Conservation (phyloP, 352 stramenopile species). For the Globisporangium nagaii region DNA sequence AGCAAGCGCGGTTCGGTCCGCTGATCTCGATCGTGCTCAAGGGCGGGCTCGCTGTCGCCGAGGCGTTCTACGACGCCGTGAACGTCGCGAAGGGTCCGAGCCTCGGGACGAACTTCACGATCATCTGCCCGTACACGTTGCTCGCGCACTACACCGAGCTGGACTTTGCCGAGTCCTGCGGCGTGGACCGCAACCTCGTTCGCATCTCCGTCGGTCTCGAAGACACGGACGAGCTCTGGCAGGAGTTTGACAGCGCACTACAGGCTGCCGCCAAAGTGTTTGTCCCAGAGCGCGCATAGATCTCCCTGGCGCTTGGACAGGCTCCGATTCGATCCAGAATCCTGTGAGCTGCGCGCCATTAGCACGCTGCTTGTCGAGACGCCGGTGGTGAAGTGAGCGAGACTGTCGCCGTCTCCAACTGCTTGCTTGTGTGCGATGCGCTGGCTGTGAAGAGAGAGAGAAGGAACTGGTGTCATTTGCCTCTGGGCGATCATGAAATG, state of each 20-base stretch:
- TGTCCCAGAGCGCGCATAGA: neutral
- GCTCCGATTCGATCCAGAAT: too few relatives aligned
- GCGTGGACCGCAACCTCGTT: constrained; percentile 88
- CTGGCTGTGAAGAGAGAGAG: neutral
- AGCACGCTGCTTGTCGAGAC: constrained; percentile 4
- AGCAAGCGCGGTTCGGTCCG: constrained; percentile 67
- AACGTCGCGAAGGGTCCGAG: constrained; percentile 82
- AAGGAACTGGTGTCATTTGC: too few relatives aligned
- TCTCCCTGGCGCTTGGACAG: too few relatives aligned
- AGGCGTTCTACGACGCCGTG: constrained; percentile 87
- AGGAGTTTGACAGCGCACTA: constrained; percentile 49
- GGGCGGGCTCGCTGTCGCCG: constrained; percentile 52
- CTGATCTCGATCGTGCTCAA: constrained; percentile 86
- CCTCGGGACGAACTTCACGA: constrained; percentile 93
- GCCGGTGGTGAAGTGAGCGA: neutral
- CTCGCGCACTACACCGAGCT: constrained; percentile 92
- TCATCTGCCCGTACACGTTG: constrained; percentile 90
- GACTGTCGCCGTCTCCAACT: neutral
- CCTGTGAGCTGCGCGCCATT: too few relatives aligned
- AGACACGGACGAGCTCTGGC: constrained; percentile 68
- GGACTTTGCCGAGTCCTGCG: constrained; percentile 87
- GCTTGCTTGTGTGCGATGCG: neutral
- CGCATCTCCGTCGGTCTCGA: constrained; percentile 91
- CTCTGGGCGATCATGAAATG: too few relatives aligned
- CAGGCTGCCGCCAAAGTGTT: constrained; percentile 14